Base-by-base conservation (phyloP, 2,329 filamentous ascomycete species). In the Chrysoporthe deuterocubensis region DNA sequence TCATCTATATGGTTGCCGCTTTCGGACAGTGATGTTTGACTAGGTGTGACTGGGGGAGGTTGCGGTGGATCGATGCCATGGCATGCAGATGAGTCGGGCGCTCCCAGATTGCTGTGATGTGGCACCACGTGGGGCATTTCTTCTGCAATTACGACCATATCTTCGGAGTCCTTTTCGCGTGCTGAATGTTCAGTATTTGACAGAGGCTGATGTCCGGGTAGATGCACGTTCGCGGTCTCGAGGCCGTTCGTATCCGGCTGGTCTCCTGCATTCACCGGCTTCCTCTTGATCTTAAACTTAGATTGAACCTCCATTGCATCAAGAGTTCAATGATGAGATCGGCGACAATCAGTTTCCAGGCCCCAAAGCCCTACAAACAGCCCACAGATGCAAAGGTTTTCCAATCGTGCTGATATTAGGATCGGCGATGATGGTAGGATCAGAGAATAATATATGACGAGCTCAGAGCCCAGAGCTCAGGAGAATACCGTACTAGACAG, bases 1-100 rank as follows among this genome's bases (percentile, higher is more conserved):
- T 65, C 58, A 69, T 72, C 50, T 71, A 70, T 14, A 52, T 62
- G 34, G 37, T 21, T 21, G 54, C 2, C 9, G 8, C 8, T 34
- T 18, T 40, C 54, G n/a, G 5, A 34, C n/a, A 32, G 18, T 13
- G 54, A 40, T 18, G 16, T n/a, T 16, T 37, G 16, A 40, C 32
- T 32, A n/a, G 34, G 2, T 40, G 54, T 57, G 32, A 13, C 16
- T 26, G 54, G 14, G 9, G 54, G 3, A 6, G 32, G n/a, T 1
- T 0, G 5, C 7, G 26, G 26, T 34, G 32, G 21, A 6, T 32
- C 11, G 14, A 54, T 11, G 50, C 26, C 13, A 54, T 54, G 21
- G 26, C 13, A 16, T 34, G 50, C 5, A 16, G 4, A 14, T 16
- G 9, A 4, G 37, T 40, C 37, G 37, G 37, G 37, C 9, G 37